phyloP scores from a whole-genome alignment of 805 yeast species.

The Kazachstania bromeliacearum region DNA sequence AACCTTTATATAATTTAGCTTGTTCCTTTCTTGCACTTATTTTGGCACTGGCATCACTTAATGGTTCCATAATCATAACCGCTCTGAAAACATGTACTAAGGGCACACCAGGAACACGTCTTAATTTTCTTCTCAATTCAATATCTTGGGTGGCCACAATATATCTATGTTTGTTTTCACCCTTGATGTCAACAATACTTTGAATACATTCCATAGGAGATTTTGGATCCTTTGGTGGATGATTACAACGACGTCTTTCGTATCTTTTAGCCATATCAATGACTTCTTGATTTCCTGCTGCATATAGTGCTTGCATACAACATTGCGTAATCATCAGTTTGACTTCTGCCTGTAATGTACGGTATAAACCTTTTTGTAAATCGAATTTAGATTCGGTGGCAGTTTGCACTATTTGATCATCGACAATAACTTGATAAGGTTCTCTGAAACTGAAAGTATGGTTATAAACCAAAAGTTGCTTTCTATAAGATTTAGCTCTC shows the following conservation, averaged over 20 bases:
- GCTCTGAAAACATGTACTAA: slow-evolving; percentile 77
- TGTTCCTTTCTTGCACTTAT: slow-evolving; percentile 46
- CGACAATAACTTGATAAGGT: slow-evolving; percentile 86
- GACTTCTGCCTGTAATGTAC: slow-evolving; percentile 76
- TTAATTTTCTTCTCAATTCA: slow-evolving; percentile 53
- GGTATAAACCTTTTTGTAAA: slow-evolving; percentile 63
- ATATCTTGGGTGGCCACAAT: slow-evolving; percentile 78
- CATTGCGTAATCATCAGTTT: slow-evolving; percentile 95
- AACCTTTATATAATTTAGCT: slow-evolving; percentile 64
- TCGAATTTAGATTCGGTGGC: slow-evolving; percentile 64
- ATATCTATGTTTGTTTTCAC: slow-evolving; percentile 82
- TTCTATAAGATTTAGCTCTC: slow-evolving; percentile 87
- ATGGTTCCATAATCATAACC: slow-evolving; percentile 94
- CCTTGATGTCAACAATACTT: slow-evolving; percentile 58
- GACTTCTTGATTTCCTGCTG: slow-evolving; percentile 60
- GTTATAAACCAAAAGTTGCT: slow-evolving; percentile 78
- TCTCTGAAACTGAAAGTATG: slow-evolving; percentile 87
- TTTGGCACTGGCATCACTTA: slow-evolving; percentile 58
- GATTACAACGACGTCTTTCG: slow-evolving; percentile 91
- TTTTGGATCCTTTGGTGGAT: slow-evolving; percentile 51
- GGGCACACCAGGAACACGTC: slow-evolving; percentile 85
- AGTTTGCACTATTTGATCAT: slow-evolving; percentile 62
- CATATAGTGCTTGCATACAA: slow-evolving; percentile 79
- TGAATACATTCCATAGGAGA: slow-evolving; percentile 69
- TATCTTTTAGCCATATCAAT: slow-evolving; percentile 71